Evolutionary conservation across 805 yeast genomes (phyloP).

Genomic region (Cyberlindnera mississippiensis): DNA sequence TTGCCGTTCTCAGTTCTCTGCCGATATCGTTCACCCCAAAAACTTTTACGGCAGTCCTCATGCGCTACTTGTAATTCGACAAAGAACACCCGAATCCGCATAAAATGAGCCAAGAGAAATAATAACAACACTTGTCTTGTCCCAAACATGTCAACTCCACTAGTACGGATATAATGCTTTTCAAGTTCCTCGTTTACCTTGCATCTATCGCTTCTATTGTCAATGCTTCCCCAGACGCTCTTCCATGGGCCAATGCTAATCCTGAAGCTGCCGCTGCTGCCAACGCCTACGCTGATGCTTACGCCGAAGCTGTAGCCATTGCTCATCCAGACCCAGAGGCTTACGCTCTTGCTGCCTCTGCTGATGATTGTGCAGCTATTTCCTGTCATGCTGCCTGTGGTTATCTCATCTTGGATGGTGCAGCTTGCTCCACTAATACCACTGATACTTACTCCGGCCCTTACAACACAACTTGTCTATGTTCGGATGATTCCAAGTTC

Average conservation of each 20-base stretch:
- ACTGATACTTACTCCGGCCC: slow-evolving; percentile 26
- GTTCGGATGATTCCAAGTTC: slow-evolving; percentile 29
- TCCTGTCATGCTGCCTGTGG: slow-evolving; percentile 36
- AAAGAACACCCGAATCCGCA: neutral
- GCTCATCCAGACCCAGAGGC: slow-evolving; percentile 32
- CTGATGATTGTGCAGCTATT: slow-evolving; percentile 30
- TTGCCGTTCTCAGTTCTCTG: too few species aligned
- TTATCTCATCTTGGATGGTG: slow-evolving; percentile 30
- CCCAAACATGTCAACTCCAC: neutral
- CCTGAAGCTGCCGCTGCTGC: slow-evolving; percentile 26
- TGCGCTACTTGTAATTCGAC: neutral
- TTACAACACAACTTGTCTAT: slow-evolving; percentile 31
- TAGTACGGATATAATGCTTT: slow-evolving; percentile 5
- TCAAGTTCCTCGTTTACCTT: slow-evolving; percentile 6
- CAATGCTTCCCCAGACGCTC: slow-evolving; percentile 13
- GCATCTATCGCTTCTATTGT: slow-evolving; percentile 7
- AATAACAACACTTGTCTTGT: neutral
- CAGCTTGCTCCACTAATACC: slow-evolving; percentile 25
- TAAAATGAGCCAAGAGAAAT: neutral
- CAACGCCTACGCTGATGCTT: slow-evolving; percentile 24
- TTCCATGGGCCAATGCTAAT: slow-evolving; percentile 23
- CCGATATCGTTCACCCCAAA: neutral
- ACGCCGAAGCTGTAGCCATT: slow-evolving; percentile 27
- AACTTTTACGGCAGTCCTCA: neutral
- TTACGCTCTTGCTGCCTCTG: slow-evolving; percentile 28